phyloP scores from a whole-genome alignment of 2,329 filamentous ascomycete genomes.

The Harringtonia aguacate region DNA sequence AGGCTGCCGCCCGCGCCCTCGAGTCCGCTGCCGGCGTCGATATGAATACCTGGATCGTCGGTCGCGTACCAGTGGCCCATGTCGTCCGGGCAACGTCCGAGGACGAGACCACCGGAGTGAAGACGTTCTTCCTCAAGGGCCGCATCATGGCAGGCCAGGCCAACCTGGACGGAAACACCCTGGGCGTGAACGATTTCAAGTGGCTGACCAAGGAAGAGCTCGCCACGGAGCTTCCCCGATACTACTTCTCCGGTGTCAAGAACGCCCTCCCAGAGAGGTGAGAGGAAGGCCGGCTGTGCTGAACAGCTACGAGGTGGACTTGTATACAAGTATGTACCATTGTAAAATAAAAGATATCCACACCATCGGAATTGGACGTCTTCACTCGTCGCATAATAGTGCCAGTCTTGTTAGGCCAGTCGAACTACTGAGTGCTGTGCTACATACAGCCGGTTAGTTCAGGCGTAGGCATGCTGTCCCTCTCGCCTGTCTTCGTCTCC shows the following conservation, averaged over 20 bases:
- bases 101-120: slow-evolving; percentile 50
- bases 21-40: slow-evolving; percentile 71
- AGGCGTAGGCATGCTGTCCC: too few species aligned
- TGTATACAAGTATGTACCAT: slow-evolving; percentile 5
- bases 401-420: too few species aligned
- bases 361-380: neutral
- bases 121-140: slow-evolving; percentile 93
- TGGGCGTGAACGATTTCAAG: slow-evolving; percentile 72
- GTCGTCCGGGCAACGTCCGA: slow-evolving; percentile 43
- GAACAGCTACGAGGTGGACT: neutral
- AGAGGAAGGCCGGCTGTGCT: slow-evolving; percentile 1
- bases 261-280: slow-evolving; percentile 78
- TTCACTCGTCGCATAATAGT: too few species aligned
- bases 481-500: neutral
- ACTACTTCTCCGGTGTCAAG: slow-evolving; percentile 65
- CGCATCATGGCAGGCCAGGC: slow-evolving; percentile 97
- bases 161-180: slow-evolving; percentile 59
- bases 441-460: too few species aligned
- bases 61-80: slow-evolving; percentile 80
- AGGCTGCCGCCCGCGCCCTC: slow-evolving; percentile 77
- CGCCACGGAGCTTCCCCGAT: slow-evolving; percentile 47
- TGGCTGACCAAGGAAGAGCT: slow-evolving; percentile 92
- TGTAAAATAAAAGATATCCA: slow-evolving; percentile 1
- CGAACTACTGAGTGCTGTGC: too few species aligned
- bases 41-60: slow-evolving; percentile 99